Evolutionary conservation across 129 eudicot species (phyloP), one percentile per base, ranked within the genome.

Genomic region (Tagetes patula): DNA sequence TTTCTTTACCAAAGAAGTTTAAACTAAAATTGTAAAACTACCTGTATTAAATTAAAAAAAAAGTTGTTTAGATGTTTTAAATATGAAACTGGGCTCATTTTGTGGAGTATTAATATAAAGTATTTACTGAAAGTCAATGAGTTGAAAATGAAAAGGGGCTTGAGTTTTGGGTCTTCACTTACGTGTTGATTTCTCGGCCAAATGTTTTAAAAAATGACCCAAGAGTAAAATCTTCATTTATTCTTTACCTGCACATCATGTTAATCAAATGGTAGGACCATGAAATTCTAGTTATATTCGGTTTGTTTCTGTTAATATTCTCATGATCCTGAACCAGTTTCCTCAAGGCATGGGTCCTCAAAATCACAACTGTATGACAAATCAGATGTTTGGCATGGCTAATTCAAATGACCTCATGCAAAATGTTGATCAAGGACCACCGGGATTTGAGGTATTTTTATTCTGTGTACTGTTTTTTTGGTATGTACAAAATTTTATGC

Each of bases 301-400:
- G 32, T 68, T 37, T 69, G 48, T 64, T 67, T 65, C 73, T n/a
- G 79, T 39, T 45, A 67, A 69, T 61, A 31, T 59, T 67, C 75
- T 27, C 10, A 12, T 79, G 72, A 63, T 79, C 31, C 70, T 65
- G 52, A 76, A 75, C 73, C 89, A 85, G 79, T 75, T 82, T 63
- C 27, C 72, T 71, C 87, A 76, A 60, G 80, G 82, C 53, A 45
- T 73, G 77, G 79, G 73, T 50, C 85, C 83, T 77, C 89, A 76
- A 63, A 85, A 81, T 77, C 71, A 52, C 1, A 71, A 75, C 68
- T 58, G 79, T 77, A 50, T 40, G 56, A 49, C 75, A 33, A 86
- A 80, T 69, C 85, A 74, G 50, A 81, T 75, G 75, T 50, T 77
- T 69, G 87, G 83, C 41, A 4, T 46, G 49, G 8, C 69, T 56